Percentiles rank a stretch among this genome's conserved stretches.
These are phyloP conservation scores for Neurospora pannonica DNA, from an alignment of 495 filamentous ascomycete species.

Conservation along the genomic window DNA sequence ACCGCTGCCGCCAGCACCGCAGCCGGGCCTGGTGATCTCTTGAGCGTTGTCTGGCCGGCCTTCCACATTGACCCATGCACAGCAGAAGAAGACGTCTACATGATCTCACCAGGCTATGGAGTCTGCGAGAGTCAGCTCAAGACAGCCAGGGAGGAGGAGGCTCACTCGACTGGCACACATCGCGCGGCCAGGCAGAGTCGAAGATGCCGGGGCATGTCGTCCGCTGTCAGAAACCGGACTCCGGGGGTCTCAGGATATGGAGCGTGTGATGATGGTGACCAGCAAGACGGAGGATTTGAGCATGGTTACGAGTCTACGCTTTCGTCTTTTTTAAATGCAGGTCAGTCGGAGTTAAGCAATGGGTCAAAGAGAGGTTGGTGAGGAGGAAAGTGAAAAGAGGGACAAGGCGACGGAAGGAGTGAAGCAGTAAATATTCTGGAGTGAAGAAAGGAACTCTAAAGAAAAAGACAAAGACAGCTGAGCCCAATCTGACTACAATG, in stretches of 20 bases:
- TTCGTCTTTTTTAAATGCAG: not conserved
- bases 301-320: not conserved
- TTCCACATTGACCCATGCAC: not conserved
- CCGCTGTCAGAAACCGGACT: not conserved
- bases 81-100: not conserved
- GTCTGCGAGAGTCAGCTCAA: not conserved
- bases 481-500: not conserved
- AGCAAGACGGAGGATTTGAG: not conserved
- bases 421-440: not conserved
- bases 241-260: not conserved
- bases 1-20: not conserved
- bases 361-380: not conserved
- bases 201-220: not conserved
- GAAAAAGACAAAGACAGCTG: not conserved
- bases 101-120: conserved; percentile 2
- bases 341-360: not conserved
- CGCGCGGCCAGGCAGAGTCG: not conserved
- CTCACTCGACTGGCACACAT: not conserved
- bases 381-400: not conserved
- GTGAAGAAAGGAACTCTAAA: not conserved
- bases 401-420: not conserved
- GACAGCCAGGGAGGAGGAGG: conserved; percentile 5
- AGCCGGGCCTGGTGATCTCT: not conserved
- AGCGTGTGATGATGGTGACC: not conserved
- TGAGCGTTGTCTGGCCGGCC: conserved; percentile 10